Percentiles rank a stretch among this genome's conserved stretches.
Conservation (phyloP, 345 rosid species). For the Syzygium aromaticum region DNA sequence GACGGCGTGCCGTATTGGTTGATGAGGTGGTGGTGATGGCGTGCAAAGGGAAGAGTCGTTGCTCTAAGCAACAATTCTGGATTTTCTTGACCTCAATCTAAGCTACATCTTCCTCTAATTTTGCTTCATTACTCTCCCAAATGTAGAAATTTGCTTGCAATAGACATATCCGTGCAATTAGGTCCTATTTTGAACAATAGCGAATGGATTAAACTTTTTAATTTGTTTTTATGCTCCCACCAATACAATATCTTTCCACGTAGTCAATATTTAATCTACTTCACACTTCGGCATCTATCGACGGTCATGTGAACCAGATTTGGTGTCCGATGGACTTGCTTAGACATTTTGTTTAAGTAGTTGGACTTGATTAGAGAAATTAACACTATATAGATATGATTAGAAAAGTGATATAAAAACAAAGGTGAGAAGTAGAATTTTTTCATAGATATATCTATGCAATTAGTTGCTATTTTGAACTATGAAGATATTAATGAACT, state of each 20-base stretch:
- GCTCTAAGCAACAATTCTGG: background rate
- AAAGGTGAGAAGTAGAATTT: fast-evolving
- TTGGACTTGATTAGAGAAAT: background rate
- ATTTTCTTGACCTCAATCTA: background rate
- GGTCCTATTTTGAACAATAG: background rate
- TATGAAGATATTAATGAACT: too few relatives aligned
- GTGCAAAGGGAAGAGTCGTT: background rate
- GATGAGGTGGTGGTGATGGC: background rate
- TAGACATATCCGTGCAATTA: background rate
- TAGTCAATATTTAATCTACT: too few relatives aligned
- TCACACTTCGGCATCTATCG: fast-evolving
- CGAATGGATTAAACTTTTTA: background rate
- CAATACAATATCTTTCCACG: too few relatives aligned
- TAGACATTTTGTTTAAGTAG: background rate
- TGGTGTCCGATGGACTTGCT: background rate
- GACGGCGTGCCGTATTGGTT: background rate
- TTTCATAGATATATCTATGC: too few relatives aligned
- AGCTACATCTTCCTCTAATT: background rate
- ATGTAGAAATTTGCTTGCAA: background rate
- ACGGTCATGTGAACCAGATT: background rate
- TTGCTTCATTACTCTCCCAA: background rate
- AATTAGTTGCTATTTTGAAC: too few relatives aligned
- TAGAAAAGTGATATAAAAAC: too few relatives aligned
- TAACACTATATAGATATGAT: fast-evolving
- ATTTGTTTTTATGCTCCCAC: fast-evolving